These are phyloP conservation scores for Amaranthus palmeri DNA, from an alignment of 148 eudicot genomes.

Conservation along the genomic window DNA sequence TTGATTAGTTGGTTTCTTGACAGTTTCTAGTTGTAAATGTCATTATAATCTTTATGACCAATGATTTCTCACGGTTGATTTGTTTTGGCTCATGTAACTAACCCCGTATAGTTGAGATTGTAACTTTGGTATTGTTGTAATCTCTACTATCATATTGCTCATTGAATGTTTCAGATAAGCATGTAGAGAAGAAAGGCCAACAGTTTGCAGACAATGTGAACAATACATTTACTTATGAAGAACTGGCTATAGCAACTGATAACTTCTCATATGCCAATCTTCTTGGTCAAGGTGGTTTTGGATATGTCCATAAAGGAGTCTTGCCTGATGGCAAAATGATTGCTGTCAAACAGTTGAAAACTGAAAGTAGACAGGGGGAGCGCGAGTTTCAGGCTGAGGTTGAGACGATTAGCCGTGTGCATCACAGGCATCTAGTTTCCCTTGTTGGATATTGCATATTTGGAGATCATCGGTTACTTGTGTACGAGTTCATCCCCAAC, in stretches of 20 bases:
- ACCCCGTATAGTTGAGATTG: no score
- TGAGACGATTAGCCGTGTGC: slow-evolving; percentile 43
- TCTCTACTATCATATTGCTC: neutral
- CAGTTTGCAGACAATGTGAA: neutral
- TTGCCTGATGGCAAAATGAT: slow-evolving; percentile 42
- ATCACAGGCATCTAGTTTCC: slow-evolving; percentile 55
- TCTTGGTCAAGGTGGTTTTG: slow-evolving; percentile 67
- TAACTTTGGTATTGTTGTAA: no score
- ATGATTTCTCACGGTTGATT: no score
- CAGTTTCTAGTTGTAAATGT: no score
- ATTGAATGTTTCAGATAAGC: neutral
- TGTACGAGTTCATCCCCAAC: slow-evolving; percentile 61
- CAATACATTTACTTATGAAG: slow-evolving; percentile 39
- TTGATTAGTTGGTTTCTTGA: no score
- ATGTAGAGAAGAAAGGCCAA: neutral
- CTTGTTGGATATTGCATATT: slow-evolving; percentile 54
- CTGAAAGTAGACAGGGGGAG: slow-evolving; percentile 51
- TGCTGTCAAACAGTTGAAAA: slow-evolving; percentile 54
- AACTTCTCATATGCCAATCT: slow-evolving; percentile 35
- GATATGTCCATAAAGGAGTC: slow-evolving; percentile 47
- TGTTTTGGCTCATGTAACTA: no score
- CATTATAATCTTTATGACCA: no score
- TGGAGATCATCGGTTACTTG: slow-evolving; percentile 46
- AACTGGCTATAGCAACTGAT: slow-evolving; percentile 45
- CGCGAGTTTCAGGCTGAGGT: slow-evolving; percentile 65